Evolutionary conservation across 2,329 filamentous ascomycete genomes (phyloP).

Genomic region (Paecilomyces dactylethromorphus): DNA sequence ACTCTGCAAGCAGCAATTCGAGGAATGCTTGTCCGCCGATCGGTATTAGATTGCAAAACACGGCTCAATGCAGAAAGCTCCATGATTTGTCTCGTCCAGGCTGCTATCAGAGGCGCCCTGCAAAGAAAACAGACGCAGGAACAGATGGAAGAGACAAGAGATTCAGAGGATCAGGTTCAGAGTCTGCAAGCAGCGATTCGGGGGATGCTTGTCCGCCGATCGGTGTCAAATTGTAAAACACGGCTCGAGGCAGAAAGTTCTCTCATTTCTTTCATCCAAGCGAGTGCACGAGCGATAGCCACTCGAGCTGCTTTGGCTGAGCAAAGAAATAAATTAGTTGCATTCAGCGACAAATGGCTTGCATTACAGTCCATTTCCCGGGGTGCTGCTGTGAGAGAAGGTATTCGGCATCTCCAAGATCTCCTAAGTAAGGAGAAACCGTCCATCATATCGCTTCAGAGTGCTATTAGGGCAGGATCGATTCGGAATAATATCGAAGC

Average conservation of each 20-base stretch:
- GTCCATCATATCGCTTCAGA: conserved; percentile 11
- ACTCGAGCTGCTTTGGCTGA: conserved; percentile 31
- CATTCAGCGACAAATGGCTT: conserved; percentile 34
- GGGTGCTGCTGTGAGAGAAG: conserved; percentile 25
- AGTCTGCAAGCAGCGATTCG: conserved; percentile 54
- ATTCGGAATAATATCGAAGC: conserved; percentile 23
- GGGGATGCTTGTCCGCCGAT: conserved; percentile 45
- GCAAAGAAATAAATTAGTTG: conserved; percentile 35
- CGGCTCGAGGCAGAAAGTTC: conserved; percentile 19
- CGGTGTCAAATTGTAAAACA: conserved; percentile 16
- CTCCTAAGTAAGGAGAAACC: conserved; percentile 2
- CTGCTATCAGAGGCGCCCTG: conserved; percentile 44
- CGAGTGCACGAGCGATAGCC: conserved; percentile 27
- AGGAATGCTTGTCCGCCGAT: conserved; percentile 45
- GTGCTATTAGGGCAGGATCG: conserved; percentile 17
- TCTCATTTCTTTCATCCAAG: conserved; percentile 29
- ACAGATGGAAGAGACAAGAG: conserved; percentile 56
- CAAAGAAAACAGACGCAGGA: conserved; percentile 34
- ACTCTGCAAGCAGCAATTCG: conserved; percentile 54
- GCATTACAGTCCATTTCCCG: conserved; percentile 42
- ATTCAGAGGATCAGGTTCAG: conserved; percentile 56
- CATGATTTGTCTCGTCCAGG: conserved; percentile 29
- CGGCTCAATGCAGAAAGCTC: conserved; percentile 19
- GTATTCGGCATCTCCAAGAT: conserved; percentile 6
- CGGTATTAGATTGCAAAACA: conserved; percentile 16